Evolutionary conservation across 805 yeast species (phyloP), one percentile per base, ranked within the genome.

Genomic region (Jamesozyma spencerorum): DNA sequence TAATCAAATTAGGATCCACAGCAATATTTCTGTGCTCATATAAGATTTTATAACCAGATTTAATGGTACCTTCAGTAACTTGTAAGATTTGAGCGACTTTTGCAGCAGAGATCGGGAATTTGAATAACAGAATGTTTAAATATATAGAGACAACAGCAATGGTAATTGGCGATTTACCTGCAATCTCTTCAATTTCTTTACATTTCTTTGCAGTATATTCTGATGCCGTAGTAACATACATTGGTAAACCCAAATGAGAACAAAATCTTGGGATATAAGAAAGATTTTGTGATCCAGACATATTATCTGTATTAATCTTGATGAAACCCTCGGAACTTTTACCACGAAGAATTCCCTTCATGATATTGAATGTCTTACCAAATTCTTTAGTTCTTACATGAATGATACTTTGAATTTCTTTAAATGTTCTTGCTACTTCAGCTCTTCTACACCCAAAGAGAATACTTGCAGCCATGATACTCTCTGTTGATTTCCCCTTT

Each of bases 111-210:
- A 85, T 68, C 38, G 78, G 82, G 28, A 81, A 79, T 34, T 83
- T 83, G 59, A 88, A 88, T n/a, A 92, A 66, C n/a, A 85, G 68
- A 3, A 90, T 83, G 5, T 95, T 85, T 84, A 92, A 81, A 64
- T 90, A 92, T 37, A 92, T 90, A 4, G 92, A 94, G 1, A 97
- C 94, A 6, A 97, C 97, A 0, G 97, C 97, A 56, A 92, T 86
- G 29, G 98, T 90, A 40, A 88, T 88, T 22, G 98, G 98, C 3
- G 96, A 85, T 50, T 96, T 75, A 53, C 98, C 97, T 14, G 95
- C 97, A 55, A 92, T 71, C 30, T 90, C 94, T 41, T 97, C 96
- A 46, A 82, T 81, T 47, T 85, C 95, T 57, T 85, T 84, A 55
- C 94, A 86, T 49, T 81, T 74, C 57, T 86, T 78, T 2, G 97